Evolutionary conservation across 768 basidiomycete genomes (phyloP), one percentile per base, ranked within the genome.

Genomic region (Infundibulicybe gibba): DNA sequence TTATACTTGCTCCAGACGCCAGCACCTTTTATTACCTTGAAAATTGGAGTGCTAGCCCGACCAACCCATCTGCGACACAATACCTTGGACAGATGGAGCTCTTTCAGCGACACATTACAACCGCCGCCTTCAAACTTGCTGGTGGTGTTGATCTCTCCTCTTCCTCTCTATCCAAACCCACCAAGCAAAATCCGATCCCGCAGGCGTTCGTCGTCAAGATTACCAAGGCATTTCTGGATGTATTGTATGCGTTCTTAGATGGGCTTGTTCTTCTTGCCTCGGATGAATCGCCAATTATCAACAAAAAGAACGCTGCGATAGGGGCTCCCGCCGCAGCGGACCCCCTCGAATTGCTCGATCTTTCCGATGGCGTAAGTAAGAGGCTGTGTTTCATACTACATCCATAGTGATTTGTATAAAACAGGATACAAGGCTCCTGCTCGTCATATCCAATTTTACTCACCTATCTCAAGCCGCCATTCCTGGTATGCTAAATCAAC

Each of bases 401-500:
- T 40, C 43, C 43, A 5, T 30, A 21, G 12, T 39, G n/a, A 44
- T 19, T 14, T 40, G 16, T 20, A 3, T 41, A 17, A 44, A 37
- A n/a, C 51, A 97, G 94, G 89, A 95, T 59, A 87, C 79, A 12
- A 82, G 95, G 39, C 73, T 94, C 40, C 75, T 99, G 13, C 70
- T 97, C 34, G 91, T 97, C 35, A 74, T 97, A 30, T 90, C 92
- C 13, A 97, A 98, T 61, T 83, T 98, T 54, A 79, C 77, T 11
- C 78, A 90, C 55, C 74, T 99, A 20, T 80, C 81, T 46, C 77
- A 76, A 46, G 66, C 70, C 0, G 66, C 89, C 31, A 79, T 97
- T 17, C 91, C 93, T 0, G 79, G 70, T 49, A 85, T 97, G 81
- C 75, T 93, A 41, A 75, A 70, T 43, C 86, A 93, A 55, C 76